phyloP scores from a whole-genome alignment of 2,329 filamentous ascomycete species.

The Colletotrichum musae region DNA sequence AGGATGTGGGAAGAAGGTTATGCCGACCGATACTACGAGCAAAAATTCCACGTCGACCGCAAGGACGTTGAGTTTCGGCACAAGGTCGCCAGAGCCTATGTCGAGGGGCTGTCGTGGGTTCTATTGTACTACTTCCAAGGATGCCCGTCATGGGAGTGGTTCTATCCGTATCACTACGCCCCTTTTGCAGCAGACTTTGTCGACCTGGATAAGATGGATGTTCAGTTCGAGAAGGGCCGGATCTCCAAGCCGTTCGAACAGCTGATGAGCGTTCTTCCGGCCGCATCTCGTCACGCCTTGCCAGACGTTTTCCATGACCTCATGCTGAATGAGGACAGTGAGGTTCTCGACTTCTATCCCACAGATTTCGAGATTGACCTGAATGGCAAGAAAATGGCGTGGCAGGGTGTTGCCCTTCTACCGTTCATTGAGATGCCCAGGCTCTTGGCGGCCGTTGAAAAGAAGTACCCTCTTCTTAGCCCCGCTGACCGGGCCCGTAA shows the following conservation, averaged over 20 bases:
- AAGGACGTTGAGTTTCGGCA: slow-evolving; percentile 89
- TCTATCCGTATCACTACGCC: slow-evolving; percentile 98
- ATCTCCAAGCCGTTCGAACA: slow-evolving; percentile 96
- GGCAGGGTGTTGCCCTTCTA: slow-evolving; percentile 94
- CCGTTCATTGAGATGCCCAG: slow-evolving; percentile 97
- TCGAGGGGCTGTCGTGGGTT: slow-evolving; percentile 96
- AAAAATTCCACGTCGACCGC: slow-evolving; percentile 91
- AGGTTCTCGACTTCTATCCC: slow-evolving; percentile 98
- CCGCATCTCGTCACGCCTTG: slow-evolving; percentile 91
- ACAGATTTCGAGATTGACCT: slow-evolving; percentile 93
- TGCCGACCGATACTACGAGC: slow-evolving; percentile 94
- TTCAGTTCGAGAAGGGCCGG: slow-evolving; percentile 86
- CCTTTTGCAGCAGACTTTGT: slow-evolving; percentile 97
- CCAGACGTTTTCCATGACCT: slow-evolving; percentile 90
- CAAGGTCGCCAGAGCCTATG: slow-evolving; percentile 91
- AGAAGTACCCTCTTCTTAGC: slow-evolving; percentile 84
- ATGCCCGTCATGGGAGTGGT: slow-evolving; percentile 99
- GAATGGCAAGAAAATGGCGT: slow-evolving; percentile 98
- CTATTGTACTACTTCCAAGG: slow-evolving; percentile 98
- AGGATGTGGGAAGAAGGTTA: slow-evolving; percentile 97
- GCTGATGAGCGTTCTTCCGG: slow-evolving; percentile 96
- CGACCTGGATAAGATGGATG: slow-evolving; percentile 82
- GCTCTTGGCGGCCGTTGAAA: slow-evolving; percentile 84
- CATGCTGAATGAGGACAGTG: slow-evolving; percentile 89
- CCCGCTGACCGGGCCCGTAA: slow-evolving; percentile 86